Percentiles rank a stretch among this genome's conserved stretches.
Evolutionary conservation across 805 yeast genomes (phyloP).

Genomic region (Candida dendrica): DNA sequence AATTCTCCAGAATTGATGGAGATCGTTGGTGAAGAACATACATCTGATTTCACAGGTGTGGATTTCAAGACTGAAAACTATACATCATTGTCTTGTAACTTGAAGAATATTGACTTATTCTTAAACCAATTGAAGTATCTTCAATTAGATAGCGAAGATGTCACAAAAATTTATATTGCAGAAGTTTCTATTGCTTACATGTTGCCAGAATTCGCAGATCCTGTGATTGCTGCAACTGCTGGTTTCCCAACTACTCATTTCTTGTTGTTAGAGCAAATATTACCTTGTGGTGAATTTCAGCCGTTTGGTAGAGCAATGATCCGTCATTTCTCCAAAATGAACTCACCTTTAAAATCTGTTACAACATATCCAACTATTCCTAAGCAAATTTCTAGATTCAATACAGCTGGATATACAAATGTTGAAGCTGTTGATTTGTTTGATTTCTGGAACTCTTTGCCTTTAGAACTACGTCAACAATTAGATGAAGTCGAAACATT

Average conservation of each 20-base stretch:
- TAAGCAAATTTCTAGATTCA: constrained; percentile 46
- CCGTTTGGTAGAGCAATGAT: constrained; percentile 74
- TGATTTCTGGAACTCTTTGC: constrained; percentile 50
- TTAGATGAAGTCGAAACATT: constrained; percentile 55
- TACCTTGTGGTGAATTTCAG: constrained; percentile 56
- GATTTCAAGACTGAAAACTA: constrained; percentile 37
- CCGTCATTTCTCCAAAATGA: constrained; percentile 55
- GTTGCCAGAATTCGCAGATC: constrained; percentile 60
- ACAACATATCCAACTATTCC: constrained; percentile 42
- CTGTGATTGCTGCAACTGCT: constrained; percentile 42
- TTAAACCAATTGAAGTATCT: constrained; percentile 13
- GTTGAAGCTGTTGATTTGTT: constrained; percentile 48
- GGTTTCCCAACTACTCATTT: constrained; percentile 47
- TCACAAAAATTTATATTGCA: constrained; percentile 58
- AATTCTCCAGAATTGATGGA: constrained; percentile 37
- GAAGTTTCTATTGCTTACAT: constrained; percentile 82
- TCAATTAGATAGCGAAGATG: constrained; percentile 17
- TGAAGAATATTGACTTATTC: constrained; percentile 40
- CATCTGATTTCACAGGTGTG: constrained; percentile 14
- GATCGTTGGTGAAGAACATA: constrained; percentile 32
- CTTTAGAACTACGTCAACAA: constrained; percentile 27
- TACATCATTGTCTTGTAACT: constrained; percentile 59
- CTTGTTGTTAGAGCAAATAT: constrained; percentile 60
- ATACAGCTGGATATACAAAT: constrained; percentile 33
- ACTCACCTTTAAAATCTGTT: constrained; percentile 67